Evolutionary conservation across 2,329 filamentous ascomycete species (phyloP).

Genomic region (Zalaria obscura): DNA sequence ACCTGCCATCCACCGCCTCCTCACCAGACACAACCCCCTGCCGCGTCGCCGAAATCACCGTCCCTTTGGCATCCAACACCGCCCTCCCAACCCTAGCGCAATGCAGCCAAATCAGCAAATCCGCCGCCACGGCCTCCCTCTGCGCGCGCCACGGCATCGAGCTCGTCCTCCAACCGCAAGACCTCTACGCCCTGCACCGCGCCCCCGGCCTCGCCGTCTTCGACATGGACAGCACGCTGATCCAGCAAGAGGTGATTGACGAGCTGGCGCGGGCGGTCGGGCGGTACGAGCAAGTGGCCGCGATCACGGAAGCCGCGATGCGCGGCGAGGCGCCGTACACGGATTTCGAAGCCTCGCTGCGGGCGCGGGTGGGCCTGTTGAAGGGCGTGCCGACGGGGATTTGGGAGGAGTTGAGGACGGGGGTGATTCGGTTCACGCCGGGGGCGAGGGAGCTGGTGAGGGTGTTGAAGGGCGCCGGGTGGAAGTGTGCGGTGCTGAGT

Average conservation of each 20-base stretch:
- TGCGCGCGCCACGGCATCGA: constrained; percentile 4
- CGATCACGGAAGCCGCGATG: constrained; percentile 90
- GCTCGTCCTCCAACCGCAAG: constrained; percentile 6
- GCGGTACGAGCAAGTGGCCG: constrained; percentile 52
- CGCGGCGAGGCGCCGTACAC: constrained; percentile 58
- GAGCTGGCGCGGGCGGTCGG: constrained; percentile 77
- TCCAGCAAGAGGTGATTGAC: constrained; percentile 95
- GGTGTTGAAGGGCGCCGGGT: constrained; percentile 63
- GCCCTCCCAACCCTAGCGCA: constrained; percentile 3
- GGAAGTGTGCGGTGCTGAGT: constrained; percentile 79
- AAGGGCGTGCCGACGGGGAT: constrained; percentile 67
- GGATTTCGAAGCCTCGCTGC: constrained; percentile 75
- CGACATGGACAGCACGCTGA: constrained; percentile 97
- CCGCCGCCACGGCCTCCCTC: constrained; percentile 4
- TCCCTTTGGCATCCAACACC: constrained; percentile 3
- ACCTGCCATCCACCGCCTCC: neutral
- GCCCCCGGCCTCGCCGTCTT: constrained; percentile 66
- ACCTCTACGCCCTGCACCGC: constrained; percentile 9
- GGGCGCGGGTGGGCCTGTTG: constrained; percentile 65
- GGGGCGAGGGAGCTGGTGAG: constrained; percentile 64
- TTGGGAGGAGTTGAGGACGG: constrained; percentile 49
- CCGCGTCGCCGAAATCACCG: constrained; percentile 5
- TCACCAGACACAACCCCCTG: neutral
- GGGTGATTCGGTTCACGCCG: constrained; percentile 64
- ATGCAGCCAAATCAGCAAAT: constrained; percentile 5